Base-by-base conservation (phyloP, 352 stramenopile species). In the Blastocystis sp. region DNA sequence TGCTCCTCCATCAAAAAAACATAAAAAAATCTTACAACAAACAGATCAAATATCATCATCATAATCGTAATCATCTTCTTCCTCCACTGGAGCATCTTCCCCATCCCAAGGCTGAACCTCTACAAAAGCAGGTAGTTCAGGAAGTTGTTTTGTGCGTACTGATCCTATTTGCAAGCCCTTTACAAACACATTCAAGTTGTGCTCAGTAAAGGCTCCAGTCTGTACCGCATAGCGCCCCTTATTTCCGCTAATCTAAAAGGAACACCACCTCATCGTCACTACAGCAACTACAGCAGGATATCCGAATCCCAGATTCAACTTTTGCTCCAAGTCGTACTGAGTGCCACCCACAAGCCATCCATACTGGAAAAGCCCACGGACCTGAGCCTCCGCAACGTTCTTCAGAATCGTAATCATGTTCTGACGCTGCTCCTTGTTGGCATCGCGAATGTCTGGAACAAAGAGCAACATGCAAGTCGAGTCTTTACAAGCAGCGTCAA, bases 321-420 rank as follows among this genome's bases (percentile, higher is more conserved):
- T 79, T 23, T 88, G 77, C 66, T 88, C 77, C 66, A 88, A 50
- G 23, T 88, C 77, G 55, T 88, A 88, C 55, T 88, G 77, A 1
- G 56, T 66, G n/a, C 77, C 77, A 18, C 77, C 77, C 43, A 79
- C 77, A 23, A 88, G 20, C 77, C 77, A 88, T 47, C 77, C 77
- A 43, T 76, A 88, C 43, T 62, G 5, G 66, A 88, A 88, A 0
- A 88, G 47, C 55, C 77, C 77, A 34, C 4, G 13, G 5, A 79
- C 62, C 55, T 88, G 77, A 47, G 43, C 53, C 8, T 76, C 66
- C 41, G 62, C 66, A 29, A 88, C 66, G 15, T 34, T 50, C 77
- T 88, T 88, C 77, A 88, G 29, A 1, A 54, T 79, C 61, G 41
- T 61, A 43, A 88, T 88, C 62, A 88, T 63, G 26, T 77, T 61